A percentile compares a stretch with the other conserved stretches of the same genome.
Conservation (phyloP, 2,329 filamentous ascomycete species). For the Colletotrichum tropicicola region DNA sequence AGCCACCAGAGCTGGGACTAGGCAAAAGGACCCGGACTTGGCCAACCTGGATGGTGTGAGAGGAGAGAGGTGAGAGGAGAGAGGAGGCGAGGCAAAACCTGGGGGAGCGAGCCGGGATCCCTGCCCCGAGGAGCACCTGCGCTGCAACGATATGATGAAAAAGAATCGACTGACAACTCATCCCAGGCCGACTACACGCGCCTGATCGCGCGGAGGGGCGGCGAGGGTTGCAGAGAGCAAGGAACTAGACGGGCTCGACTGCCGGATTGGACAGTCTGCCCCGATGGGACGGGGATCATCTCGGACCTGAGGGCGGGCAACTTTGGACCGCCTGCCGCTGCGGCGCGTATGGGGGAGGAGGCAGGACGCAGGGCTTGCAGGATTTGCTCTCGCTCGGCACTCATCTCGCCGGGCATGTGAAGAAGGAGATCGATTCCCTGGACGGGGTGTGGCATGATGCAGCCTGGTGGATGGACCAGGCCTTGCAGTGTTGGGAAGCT, state of each 20-base stretch:
- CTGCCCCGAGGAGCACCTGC: background rate
- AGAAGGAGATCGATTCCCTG: constrained; percentile 17
- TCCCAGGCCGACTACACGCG: background rate
- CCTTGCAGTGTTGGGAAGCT: constrained; percentile 8
- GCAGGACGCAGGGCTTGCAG: background rate
- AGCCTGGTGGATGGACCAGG: background rate
- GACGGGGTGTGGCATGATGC: constrained; percentile 4
- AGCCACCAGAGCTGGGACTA: background rate
- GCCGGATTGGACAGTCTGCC: constrained; percentile 17
- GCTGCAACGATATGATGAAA: constrained; percentile 24
- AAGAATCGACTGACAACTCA: background rate
- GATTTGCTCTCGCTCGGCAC: background rate
- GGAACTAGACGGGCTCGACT: background rate
- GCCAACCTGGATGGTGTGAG: background rate
- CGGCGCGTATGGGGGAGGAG: background rate
- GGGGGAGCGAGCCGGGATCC: background rate
- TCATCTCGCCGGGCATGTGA: constrained; percentile 18
- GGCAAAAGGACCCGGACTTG: background rate
- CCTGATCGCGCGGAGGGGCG: background rate
- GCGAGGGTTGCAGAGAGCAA: background rate
- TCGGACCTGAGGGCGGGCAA: background rate
- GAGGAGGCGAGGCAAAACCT: background rate
- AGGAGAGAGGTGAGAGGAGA: background rate
- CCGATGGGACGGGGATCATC: constrained; percentile 16
- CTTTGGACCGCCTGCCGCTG: background rate